Base-by-base conservation (phyloP, 148 eudicot genomes). In the Agrostemma githago region DNA sequence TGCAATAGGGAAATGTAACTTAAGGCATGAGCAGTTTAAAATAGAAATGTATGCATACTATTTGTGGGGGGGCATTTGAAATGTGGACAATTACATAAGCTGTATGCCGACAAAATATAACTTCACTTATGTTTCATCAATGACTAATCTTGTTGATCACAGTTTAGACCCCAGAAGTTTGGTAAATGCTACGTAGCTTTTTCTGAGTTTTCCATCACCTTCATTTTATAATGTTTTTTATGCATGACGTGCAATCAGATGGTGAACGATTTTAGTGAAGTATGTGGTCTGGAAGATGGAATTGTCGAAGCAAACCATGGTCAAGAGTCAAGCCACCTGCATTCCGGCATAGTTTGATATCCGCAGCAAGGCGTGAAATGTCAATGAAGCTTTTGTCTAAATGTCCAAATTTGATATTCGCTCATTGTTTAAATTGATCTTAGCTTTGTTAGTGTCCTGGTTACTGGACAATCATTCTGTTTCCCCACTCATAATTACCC, bases 371-470 rank as follows among this genome's bases (percentile, higher is more conserved):
- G 54, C 8, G 54, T 10, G 54, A 48, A 26, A 62, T 67, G 17
- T 16, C 70, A 41, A 42, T 43, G 70, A 42, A 67, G 70, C 37
- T 67, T 48, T 48, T 42, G 70, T 67, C 21, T 6, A 67, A 67
- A 67, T 67, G 20, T 39, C n/a, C 68, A 65, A 65, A 9, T 15
- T 38, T 38, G 42, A 41, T 42, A 14, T 17, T 42, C 8, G 44
- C 9, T 66, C 34, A 67, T 67, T 67, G 54, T 42, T 67, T 42
- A 5, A 66, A 3, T 42, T 43, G 37, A 66, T 66, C 54, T 66
- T 66, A 66, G 70, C 70, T 16, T 44, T 42, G 26, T 43, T 66
- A 66, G 70, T 42, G 34, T 66, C 3, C 51, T 66, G 70, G 46
- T 66, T 43, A 12, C 51, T 43, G 2, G 43, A 67, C 15, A 5